Evolutionary conservation across 176 grass and related monocot species (phyloP), one percentile per base, ranked within the genome.

Genomic region (Bromus sterilis): DNA sequence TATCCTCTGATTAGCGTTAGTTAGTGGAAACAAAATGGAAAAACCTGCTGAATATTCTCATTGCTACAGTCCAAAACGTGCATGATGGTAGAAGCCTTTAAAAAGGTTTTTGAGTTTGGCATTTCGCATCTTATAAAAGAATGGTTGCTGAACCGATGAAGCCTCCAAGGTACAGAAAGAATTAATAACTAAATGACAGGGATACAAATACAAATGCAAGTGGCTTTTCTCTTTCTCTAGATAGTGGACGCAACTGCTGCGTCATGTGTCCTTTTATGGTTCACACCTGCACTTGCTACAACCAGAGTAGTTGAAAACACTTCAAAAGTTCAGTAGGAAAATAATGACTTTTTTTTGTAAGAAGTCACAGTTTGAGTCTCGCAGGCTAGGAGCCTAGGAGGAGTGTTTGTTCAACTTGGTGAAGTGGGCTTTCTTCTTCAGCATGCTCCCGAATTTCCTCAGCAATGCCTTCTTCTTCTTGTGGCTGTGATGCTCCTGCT

Each of bases 381-480:
- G 23, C 13, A 62, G 75, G 69, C 26, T 72, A 21, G 32, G 4
- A 18, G 9, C 34, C 78, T 78, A 86, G 4, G 85, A 62, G 37
- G 85, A 62, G 37, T 80, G 82, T 61, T 55, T 88, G 56, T 59
- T 91, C 70, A 92, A 49, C 82, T 92, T 92, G 69, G 80, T 88
- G 87, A 82, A 87, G 70, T 95, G 87, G 78, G 85, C 78, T 87
- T 93, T 98, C 86, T 98, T 98, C 85, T 88, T 98, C 53, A 98
- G 89, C 5, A 98, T 76, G 87, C 81, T 98, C 74, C 95, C 86
- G 41, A 98, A 95, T 74, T 95, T 98, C 72, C 83, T 94, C 44
- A 95, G 91, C 78, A 98, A 70, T 33, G 92, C 85, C 86, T 84
- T 89, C 88, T 98, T 98, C 76, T 95, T 98, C 86, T 93, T 98